Evolutionary conservation across 768 basidiomycete species (phyloP).

Genomic region (Kondoa malvinella): DNA sequence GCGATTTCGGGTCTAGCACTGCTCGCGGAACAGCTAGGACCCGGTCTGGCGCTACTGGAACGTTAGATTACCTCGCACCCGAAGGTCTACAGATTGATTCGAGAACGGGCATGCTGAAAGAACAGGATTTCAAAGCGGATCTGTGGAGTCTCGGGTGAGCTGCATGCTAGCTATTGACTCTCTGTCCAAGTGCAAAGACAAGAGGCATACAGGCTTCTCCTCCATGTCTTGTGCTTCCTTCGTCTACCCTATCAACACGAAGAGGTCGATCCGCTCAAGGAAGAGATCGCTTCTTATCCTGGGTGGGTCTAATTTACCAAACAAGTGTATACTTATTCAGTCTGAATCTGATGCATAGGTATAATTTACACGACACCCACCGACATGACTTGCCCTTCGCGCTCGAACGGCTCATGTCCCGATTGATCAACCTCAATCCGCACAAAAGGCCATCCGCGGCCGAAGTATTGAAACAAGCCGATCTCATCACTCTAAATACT

Average conservation of each 20-base stretch:
- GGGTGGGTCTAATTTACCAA: slow-evolving; percentile 40
- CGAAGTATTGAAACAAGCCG: background rate
- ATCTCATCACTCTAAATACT: background rate
- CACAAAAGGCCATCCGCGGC: slow-evolving; percentile 2
- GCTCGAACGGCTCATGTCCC: slow-evolving; percentile 6
- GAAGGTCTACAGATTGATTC: slow-evolving; percentile 58
- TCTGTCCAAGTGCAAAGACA: background rate
- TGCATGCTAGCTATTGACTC: slow-evolving; percentile 31
- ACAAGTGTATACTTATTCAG: background rate
- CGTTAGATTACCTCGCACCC: slow-evolving; percentile 70
- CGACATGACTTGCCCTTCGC: slow-evolving; percentile 21
- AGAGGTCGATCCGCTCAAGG: slow-evolving; percentile 51
- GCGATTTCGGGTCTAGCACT: slow-evolving; percentile 86
- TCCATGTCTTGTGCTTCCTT: slow-evolving; percentile 85
- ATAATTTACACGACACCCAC: background rate
- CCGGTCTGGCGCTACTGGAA: slow-evolving; percentile 87
- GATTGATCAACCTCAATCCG: slow-evolving; percentile 11
- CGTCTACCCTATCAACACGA: slow-evolving; percentile 59
- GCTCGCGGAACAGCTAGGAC: slow-evolving; percentile 49
- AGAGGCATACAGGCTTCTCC: slow-evolving; percentile 46
- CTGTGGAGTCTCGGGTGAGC: slow-evolving; percentile 72
- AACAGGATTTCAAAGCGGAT: slow-evolving; percentile 73
- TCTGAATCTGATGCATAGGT: background rate
- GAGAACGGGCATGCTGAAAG: slow-evolving; percentile 46
- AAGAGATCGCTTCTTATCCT: slow-evolving; percentile 53